phyloP scores from a whole-genome alignment of 495 filamentous ascomycete genomes.

The Aspergillus diversus region DNA sequence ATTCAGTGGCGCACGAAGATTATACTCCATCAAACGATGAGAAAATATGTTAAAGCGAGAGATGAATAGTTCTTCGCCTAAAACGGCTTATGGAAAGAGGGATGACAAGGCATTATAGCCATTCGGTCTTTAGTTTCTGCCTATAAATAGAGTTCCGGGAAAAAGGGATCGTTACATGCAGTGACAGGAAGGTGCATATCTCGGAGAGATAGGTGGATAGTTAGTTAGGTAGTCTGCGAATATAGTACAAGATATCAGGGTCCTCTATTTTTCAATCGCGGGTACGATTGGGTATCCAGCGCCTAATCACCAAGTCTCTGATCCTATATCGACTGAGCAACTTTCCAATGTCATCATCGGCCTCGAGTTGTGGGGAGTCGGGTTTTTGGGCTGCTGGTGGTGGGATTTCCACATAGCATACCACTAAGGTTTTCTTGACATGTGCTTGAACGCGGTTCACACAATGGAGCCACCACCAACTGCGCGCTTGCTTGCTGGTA shows the following conservation, averaged over 20 bases:
- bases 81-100: too few relatives aligned
- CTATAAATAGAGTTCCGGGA: not conserved
- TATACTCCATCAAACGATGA: too few relatives aligned
- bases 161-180: conserved; percentile 12
- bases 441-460: conserved; percentile 89
- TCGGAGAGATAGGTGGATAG: not conserved
- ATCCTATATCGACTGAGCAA: conserved; percentile 75
- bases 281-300: conserved; percentile 84
- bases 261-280: conserved; percentile 55
- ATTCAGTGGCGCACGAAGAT: too few relatives aligned
- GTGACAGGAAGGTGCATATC: conserved; percentile 12
- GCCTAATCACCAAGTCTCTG: conserved; percentile 76
- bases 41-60: too few relatives aligned
- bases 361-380: conserved; percentile 6
- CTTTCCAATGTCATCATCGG: conserved; percentile 55
- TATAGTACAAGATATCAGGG: too few relatives aligned
- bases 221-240: conserved; percentile 22
- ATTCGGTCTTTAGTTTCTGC: not conserved
- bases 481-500: conserved; percentile 52
- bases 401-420: conserved; percentile 91
- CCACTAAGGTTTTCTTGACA: conserved; percentile 83
- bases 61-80: too few relatives aligned
- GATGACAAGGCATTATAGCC: too few relatives aligned
- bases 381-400: conserved; percentile 53
- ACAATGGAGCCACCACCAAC: conserved; percentile 93